phyloP scores from a whole-genome alignment of 768 basidiomycete species.

The Pisolithus albus region DNA sequence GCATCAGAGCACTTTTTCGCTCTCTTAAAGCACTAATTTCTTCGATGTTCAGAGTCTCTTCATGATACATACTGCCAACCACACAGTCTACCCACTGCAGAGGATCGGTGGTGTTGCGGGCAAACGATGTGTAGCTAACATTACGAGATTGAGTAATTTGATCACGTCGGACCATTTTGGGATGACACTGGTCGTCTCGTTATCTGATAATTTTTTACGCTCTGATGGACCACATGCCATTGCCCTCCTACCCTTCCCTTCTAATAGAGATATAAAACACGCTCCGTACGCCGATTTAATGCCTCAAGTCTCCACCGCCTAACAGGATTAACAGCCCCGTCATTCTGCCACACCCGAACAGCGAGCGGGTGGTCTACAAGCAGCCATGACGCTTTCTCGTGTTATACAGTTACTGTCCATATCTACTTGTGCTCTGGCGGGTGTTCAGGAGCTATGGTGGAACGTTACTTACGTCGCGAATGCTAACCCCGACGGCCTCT shows the following conservation, averaged over 20 bases:
- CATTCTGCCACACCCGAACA: too few relatives aligned
- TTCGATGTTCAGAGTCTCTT: neutral
- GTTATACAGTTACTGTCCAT: conserved; percentile 12
- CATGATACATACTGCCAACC: too few relatives aligned
- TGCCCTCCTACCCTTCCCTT: neutral
- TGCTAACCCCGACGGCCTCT: conserved; percentile 81
- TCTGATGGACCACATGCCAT: neutral
- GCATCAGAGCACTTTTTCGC: neutral
- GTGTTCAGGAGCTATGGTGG: conserved; percentile 78
- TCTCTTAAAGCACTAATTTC: neutral
- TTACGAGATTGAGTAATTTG: neutral
- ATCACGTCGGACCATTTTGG: neutral
- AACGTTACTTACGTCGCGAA: conserved; percentile 78
- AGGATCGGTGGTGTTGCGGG: neutral
- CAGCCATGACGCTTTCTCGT: conserved; percentile 1
- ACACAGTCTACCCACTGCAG: too few relatives aligned
- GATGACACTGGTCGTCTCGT: neutral
- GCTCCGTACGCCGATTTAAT: neutral
- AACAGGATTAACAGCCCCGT: too few relatives aligned
- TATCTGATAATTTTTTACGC: conserved; percentile 7
- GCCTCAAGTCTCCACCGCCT: neutral
- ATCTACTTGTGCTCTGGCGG: conserved; percentile 45
- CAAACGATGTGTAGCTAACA: neutral
- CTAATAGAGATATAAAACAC: neutral
- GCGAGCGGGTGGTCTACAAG: neutral